phyloP scores from a whole-genome alignment of 2,329 filamentous ascomycete species.

The Fusarium concolor region DNA sequence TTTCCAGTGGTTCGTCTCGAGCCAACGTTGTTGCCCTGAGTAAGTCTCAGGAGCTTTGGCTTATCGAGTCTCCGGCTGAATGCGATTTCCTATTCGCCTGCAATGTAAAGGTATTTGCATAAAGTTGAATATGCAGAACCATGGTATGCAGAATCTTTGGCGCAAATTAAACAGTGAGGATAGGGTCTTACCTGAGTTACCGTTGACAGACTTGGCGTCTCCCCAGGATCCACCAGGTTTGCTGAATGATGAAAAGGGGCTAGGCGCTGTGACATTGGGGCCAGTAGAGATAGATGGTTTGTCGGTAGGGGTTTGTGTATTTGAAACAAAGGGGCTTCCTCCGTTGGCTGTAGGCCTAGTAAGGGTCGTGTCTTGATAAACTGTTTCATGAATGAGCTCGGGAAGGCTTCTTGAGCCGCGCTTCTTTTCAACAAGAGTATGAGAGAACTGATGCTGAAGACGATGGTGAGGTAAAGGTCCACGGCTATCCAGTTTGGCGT shows the following conservation, averaged over 20 bases:
- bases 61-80: constrained; percentile 46
- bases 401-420: constrained; percentile 64
- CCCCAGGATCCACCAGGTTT: constrained; percentile 12
- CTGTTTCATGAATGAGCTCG: constrained; percentile 66
- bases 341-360: constrained; percentile 27
- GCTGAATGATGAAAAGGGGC: constrained; percentile 27
- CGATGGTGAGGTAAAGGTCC: constrained; percentile 60
- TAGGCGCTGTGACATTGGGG: constrained; percentile 19
- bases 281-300: constrained; percentile 11
- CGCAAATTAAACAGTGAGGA: constrained; percentile 37
- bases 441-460: constrained; percentile 67
- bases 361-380: constrained; percentile 56
- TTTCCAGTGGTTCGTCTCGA: constrained; percentile 47
- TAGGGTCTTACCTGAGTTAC: constrained; percentile 43
- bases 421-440: constrained; percentile 69
- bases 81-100: constrained; percentile 40
- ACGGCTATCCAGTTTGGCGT: constrained; percentile 59
- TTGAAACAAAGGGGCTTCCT: constrained; percentile 48
- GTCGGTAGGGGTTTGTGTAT: constrained; percentile 16
- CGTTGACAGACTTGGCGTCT: constrained; percentile 21
- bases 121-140: constrained; percentile 24
- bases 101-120: constrained; percentile 24
- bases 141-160: constrained; percentile 41
- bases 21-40: constrained; percentile 35
- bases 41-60: constrained; percentile 35